phyloP scores from a whole-genome alignment of 176 grass and related monocot species.

The Oryza nivara region DNA sequence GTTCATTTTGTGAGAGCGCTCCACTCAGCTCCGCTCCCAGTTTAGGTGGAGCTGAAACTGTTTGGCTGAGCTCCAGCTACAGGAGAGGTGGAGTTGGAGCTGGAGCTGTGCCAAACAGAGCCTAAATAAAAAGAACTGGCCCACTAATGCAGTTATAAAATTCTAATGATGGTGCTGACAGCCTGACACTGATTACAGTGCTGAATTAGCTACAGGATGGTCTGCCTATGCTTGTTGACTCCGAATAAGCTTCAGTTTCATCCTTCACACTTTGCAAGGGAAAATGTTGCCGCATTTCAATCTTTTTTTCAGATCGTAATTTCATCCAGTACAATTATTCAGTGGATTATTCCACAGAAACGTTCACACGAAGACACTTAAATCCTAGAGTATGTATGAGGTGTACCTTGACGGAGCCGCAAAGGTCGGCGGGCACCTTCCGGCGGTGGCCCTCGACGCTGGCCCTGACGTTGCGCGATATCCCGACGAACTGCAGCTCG shows the following conservation, averaged over 20 bases:
- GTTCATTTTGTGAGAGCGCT: too few species aligned
- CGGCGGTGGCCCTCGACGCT: slow-evolving; percentile 76
- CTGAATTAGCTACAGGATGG: background rate
- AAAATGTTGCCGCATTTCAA: background rate
- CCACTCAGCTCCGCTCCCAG: too few species aligned
- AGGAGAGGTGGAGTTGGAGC: too few species aligned
- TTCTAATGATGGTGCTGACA: background rate
- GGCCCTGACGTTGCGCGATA: slow-evolving; percentile 77
- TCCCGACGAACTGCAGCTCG: slow-evolving; percentile 78
- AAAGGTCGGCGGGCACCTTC: slow-evolving; percentile 67
- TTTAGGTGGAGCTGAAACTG: too few species aligned
- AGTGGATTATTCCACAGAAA: background rate
- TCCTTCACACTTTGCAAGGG: background rate
- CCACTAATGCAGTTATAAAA: background rate
- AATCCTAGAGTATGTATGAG: background rate
- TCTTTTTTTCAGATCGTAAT: background rate
- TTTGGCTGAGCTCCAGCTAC: too few species aligned
- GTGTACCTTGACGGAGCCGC: slow-evolving; percentile 70
- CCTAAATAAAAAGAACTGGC: background rate
- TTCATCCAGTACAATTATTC: background rate
- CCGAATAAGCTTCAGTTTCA: background rate
- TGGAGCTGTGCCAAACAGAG: too few species aligned
- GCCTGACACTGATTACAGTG: background rate
- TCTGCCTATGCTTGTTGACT: background rate
- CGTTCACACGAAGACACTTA: too few species aligned